Base-by-base conservation (phyloP, 352 stramenopile species). In the Phytophthora palmivora region DNA sequence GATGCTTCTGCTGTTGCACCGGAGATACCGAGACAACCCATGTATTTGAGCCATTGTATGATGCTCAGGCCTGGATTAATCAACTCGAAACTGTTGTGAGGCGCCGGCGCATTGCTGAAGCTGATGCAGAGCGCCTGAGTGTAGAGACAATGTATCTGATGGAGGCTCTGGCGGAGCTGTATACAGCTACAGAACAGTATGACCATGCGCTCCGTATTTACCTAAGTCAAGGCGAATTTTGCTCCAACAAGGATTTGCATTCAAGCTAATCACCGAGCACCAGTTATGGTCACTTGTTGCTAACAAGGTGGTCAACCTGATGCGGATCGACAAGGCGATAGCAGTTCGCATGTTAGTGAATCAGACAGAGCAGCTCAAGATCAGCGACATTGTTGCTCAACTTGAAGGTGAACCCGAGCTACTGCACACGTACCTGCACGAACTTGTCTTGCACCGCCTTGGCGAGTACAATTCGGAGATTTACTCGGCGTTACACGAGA, bases 161-260 rank as follows among this genome's bases (percentile, higher is more conserved):
- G 80, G 87, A 95, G 64, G 75, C 87, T 14, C 70, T 95, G 0
- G 87, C 87, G 0, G 87, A 95, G 39, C 56, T 95, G 24, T 95
- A 95, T 58, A 90, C 87, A 10, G 78, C 84, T 7, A 93, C 82
- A 0, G 84, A 91, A 57, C 87, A 95, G 43, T 93, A 88, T 43
- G 87, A 95, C 14, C 73, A 95, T 50, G 87, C 87, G 8, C 58
- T 95, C 30, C 87, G 87, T 4, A 95, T 95, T 57, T 95, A 95
- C 55, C 45, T 95, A 39, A 93, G 81, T 63, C 87, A 93, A 67
- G 87, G 84, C 37, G 70, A 84, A n/a, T 87, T 88, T 42, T 95
- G 87, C 60, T 89, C 80, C 8, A 92, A 92, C 77, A 95, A 95
- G 62, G 87, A 93, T 30, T 91, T 37, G 87, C 80, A 14, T 95